Percentiles rank a stretch among this genome's conserved stretches.
Conservation (phyloP, 805 yeast species). For the Geotrichum ghanense region DNA sequence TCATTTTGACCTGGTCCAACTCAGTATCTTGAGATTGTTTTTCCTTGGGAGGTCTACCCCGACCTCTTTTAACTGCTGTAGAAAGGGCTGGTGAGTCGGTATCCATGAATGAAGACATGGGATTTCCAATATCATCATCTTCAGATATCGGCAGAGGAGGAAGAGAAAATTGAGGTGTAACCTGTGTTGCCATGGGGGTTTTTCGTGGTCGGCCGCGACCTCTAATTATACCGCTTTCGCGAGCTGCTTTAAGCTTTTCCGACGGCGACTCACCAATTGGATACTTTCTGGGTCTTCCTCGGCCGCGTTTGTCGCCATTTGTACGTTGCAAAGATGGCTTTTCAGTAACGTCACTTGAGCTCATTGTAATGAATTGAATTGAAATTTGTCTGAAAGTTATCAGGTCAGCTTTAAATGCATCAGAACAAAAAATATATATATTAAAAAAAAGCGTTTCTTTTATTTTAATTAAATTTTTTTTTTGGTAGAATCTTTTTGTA, state of each 20-base stretch:
- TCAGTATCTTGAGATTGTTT: background rate
- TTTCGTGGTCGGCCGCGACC: constrained; percentile 8
- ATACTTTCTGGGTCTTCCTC: constrained; percentile 5
- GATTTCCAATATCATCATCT: background rate
- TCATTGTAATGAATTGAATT: too few relatives aligned
- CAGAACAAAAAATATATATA: too few relatives aligned
- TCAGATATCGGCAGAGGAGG: background rate
- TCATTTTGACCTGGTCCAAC: too few relatives aligned
- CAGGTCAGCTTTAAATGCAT: too few relatives aligned
- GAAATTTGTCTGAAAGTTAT: too few relatives aligned
- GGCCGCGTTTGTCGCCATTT: constrained; percentile 1
- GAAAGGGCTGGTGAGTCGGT: background rate
- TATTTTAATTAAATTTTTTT: too few relatives aligned
- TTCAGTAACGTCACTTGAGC: too few relatives aligned
- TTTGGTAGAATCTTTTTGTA: too few relatives aligned
- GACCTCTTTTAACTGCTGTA: background rate
- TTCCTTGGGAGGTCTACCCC: constrained; percentile 2
- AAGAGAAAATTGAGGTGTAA: background rate
- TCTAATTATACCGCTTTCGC: background rate
- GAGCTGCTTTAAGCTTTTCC: constrained; percentile 3
- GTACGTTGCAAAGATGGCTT: too few relatives aligned
- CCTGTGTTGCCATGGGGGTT: background rate
- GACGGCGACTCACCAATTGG: constrained; percentile 5
- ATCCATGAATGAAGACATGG: background rate
- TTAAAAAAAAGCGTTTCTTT: too few relatives aligned